A percentile compares a stretch with the other conserved stretches of the same genome.
Evolutionary conservation across 345 rosid genomes (phyloP).

Genomic region (Reutealis trisperma): DNA sequence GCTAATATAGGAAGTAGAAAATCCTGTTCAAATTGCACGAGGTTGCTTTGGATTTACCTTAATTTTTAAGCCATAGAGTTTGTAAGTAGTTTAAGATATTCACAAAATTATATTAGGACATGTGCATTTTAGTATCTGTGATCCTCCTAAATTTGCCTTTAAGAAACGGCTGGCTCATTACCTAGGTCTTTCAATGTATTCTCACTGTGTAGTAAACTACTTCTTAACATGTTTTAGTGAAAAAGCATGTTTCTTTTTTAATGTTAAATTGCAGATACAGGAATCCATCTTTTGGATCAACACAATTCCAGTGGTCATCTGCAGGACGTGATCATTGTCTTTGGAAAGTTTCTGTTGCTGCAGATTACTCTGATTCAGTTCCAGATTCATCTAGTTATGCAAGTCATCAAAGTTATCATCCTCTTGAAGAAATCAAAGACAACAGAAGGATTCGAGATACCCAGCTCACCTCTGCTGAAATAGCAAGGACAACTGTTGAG

Average conservation of each 20-base stretch:
- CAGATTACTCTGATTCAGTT: constrained; percentile 93
- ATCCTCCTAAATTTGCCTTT: neutral
- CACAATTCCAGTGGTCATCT: constrained; percentile 53
- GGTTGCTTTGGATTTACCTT: constrained; percentile 2
- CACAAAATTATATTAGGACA: neutral
- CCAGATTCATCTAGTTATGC: constrained; percentile 76
- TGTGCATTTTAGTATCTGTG: neutral
- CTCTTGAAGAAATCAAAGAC: constrained; percentile 79
- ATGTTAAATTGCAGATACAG: constrained; percentile 51
- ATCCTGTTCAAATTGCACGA: constrained; percentile 5
- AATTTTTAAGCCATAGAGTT: neutral
- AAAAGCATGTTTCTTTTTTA: neutral
- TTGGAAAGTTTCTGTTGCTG: constrained; percentile 87
- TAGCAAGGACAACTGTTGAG: constrained; percentile 86
- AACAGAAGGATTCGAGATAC: constrained; percentile 59
- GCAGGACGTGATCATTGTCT: constrained; percentile 57
- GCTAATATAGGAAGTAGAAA: constrained; percentile 7
- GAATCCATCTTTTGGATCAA: constrained; percentile 51
- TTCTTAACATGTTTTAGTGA: neutral
- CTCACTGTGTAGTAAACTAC: neutral
- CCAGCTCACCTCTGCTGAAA: constrained; percentile 72
- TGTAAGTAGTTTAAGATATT: neutral
- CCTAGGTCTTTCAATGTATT: neutral
- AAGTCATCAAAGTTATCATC: constrained; percentile 69
- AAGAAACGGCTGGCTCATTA: neutral